Evolutionary conservation across 148 eudicot species (phyloP), one percentile per base, ranked within the genome.

Genomic region (Dysphania ambrosioides): DNA sequence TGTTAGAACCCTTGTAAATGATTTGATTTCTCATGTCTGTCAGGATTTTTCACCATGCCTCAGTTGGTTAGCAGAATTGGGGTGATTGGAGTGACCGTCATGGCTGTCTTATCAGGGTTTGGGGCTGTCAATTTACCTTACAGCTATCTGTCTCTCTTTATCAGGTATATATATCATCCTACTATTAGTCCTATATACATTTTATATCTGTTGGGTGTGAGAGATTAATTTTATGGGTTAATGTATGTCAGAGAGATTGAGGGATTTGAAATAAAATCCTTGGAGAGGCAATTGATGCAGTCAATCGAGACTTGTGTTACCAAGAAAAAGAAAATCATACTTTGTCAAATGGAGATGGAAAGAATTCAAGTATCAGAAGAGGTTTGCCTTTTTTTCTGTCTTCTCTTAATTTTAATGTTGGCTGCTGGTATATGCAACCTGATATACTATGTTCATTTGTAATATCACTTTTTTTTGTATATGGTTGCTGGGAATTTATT

Each of bases 41-140:
- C 86, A 94, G 98, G 98, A 36, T 95, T 95, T 82, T 95, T 95
- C 80, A 91, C 97, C 68, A 95, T 90, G 80, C 85, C 98, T 82
- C 98, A 95, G 80, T 83, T 95, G 83, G 98, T 95, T 62, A 95
- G 98, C 85, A 90, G 98, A 87, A 92, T 95, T 73, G 97, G 97
- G 41, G 98, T 95, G 36, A 92, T 95, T 87, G 98, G 98, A 42
- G 97, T 95, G 75, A 92, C 97, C 13, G 93, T 95, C 55, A 92
- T 95, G 98, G 97, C 98, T 62, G 92, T 95, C 72, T 79, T 95
- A 56, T 95, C 98, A 82, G 96, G 98, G 57, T 94, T 94, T 87
- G 98, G 97, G 77, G 98, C 98, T 79, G 97, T 95, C 63, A 95
- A 95, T 85, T 83, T 95, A 82, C 98, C 98, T 9, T 95, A 95